Conservation (phyloP, 75 land plant genomes). For the Cunninghamia lanceolata region DNA sequence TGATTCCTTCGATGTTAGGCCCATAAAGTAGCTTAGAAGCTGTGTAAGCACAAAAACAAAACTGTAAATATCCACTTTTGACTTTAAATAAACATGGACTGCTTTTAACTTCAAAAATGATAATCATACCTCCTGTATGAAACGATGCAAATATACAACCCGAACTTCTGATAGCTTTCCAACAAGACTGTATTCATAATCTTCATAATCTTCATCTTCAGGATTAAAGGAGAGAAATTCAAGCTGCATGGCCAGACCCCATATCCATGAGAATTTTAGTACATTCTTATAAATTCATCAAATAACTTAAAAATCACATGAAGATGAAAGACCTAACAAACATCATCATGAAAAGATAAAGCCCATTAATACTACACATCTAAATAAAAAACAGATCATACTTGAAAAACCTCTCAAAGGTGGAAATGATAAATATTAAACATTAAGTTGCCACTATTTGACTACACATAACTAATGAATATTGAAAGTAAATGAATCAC, state of each 20-base stretch:
- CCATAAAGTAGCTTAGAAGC: slow-evolving; percentile 85
- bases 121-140: slow-evolving; percentile 80
- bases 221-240: slow-evolving; percentile 72
- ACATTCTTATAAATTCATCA: neutral
- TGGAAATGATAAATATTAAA: neutral
- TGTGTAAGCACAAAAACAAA: slow-evolving; percentile 19
- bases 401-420: neutral
- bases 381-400: neutral
- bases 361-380: neutral
- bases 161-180: slow-evolving; percentile 96
- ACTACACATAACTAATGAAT: neutral
- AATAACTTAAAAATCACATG: neutral
- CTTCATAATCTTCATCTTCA: slow-evolving; percentile 89
- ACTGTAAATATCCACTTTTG: neutral
- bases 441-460: neutral
- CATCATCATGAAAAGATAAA: neutral
- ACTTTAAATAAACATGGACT: neutral
- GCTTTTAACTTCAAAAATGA: neutral
- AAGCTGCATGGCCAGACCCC: slow-evolving; percentile 49
- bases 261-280: neutral
- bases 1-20: slow-evolving; percentile 72
- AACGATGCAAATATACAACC: slow-evolving; percentile 84
- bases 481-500: neutral
- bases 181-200: slow-evolving; percentile 84
- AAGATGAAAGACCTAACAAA: neutral